Conservation (phyloP, 208 protist species). For the Tritrichomonas foetus region DNA sequence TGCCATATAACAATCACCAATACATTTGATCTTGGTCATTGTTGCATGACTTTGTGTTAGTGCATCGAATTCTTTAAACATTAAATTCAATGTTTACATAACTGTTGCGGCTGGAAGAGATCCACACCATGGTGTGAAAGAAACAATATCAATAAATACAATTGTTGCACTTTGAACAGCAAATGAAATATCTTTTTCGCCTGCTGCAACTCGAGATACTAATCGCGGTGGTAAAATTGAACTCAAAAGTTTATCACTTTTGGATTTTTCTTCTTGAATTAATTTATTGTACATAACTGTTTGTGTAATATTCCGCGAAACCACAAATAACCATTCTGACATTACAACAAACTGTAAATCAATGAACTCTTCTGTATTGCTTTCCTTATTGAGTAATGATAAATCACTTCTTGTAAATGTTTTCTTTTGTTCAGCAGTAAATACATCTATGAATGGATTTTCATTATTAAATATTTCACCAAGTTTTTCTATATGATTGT, state of each 20-base stretch:
- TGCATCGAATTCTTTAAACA: not conserved
- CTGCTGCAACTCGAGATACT: not conserved
- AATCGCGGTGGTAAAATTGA: not conserved
- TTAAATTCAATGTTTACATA: not conserved
- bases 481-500: not conserved
- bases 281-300: not conserved
- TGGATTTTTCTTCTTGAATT: not conserved
- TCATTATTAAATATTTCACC: not conserved
- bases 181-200: constrained; percentile 25
- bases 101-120: not conserved
- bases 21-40: not conserved
- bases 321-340: not conserved
- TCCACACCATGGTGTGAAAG: constrained; percentile 20
- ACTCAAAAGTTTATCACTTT: not conserved
- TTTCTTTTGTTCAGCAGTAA: not conserved
- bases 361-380: not conserved
- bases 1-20: constrained; percentile 36
- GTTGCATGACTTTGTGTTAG: too few relatives aligned
- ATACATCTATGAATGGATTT: not conserved
- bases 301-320: too few relatives aligned
- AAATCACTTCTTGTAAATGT: too few relatives aligned
- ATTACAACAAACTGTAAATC: not conserved
- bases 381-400: too few relatives aligned
- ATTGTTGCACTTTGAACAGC: not conserved
- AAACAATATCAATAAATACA: constrained; percentile 29